Base-by-base conservation (phyloP, 768 basidiomycete species). In the Paxillus involutus region DNA sequence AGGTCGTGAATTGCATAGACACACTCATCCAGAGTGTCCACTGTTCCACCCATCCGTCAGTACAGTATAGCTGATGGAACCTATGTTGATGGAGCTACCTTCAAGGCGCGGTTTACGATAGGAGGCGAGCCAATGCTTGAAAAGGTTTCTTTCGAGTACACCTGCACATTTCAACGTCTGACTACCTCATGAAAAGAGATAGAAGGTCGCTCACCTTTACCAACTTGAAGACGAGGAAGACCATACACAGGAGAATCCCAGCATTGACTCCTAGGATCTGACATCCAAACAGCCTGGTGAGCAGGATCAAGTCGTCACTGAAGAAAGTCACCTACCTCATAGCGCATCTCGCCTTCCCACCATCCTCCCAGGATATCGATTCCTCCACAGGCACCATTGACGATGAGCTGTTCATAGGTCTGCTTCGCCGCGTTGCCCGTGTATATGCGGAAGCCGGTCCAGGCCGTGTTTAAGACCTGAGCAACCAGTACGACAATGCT, bases 11-110 rank as follows among this genome's bases (percentile, higher is more conserved):
- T 33, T 82, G 80, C 12, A 82, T 59, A 54, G 63, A 70, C 32
- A 78, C 80, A 6, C 74, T 79, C 54, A 83, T 75, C 35, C 77
- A 63, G 14, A 81, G 71, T n/a, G 78, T 71, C 47, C 80, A 65
- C 81, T 82, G 49, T 4, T 17, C n/a, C 24, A 42, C 24, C 24
- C 5, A 17, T 24, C 24, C 39, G 44, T 45, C 39, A 47, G 36
- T 9, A 43, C 41, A 47, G 33, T 13, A 26, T 17, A 21, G 16
- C 42, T 13, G 19, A 44, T 9, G 19, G 26, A 37, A 39, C 42
- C 16, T 19, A 45, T 17, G 33, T 29, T 19, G 37, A 52, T 2
- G 26, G 7, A 42, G 24, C 10, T 51, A 79, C 82, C 71, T 75
- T 80, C 66, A 83, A 80, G 29, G 81, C 64, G 17, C 73, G 68